A percentile compares a stretch with the other conserved stretches of the same genome.
Evolutionary conservation across 2,329 filamentous ascomycete genomes (phyloP).

Genomic region (Cladosporium sp.): DNA sequence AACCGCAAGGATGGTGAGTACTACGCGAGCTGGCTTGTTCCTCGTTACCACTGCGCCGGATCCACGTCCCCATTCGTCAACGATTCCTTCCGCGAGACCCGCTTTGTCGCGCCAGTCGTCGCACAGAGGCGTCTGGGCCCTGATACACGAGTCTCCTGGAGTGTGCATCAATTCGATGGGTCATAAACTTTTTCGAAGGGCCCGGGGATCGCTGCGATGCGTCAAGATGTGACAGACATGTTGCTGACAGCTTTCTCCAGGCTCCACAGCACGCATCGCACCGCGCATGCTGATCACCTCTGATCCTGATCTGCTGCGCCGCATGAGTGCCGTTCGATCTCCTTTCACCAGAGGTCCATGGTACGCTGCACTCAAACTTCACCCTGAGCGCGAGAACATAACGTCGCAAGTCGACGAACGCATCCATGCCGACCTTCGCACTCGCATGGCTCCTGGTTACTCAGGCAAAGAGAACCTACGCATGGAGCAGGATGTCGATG

Average conservation of each 20-base stretch:
- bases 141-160: neutral
- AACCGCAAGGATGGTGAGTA: slow-evolving; percentile 36
- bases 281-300: slow-evolving; percentile 35
- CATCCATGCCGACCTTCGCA: slow-evolving; percentile 35
- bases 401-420: slow-evolving; percentile 36
- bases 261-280: slow-evolving; percentile 36
- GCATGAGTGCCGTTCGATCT: slow-evolving; percentile 37
- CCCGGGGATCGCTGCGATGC: neutral
- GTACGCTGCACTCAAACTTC: slow-evolving; percentile 36
- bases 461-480: slow-evolving; percentile 37
- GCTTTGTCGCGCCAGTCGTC: neutral
- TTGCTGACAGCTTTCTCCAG: slow-evolving; percentile 21
- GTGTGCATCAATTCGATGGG: neutral
- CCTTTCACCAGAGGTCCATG: slow-evolving; percentile 33
- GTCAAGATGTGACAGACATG: neutral
- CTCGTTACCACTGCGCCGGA: slow-evolving; percentile 10
- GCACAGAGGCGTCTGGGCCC: neutral
- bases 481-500: slow-evolving; percentile 36
- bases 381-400: slow-evolving; percentile 39
- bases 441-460: slow-evolving; percentile 36
- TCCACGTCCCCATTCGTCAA: neutral
- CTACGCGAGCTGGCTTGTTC: slow-evolving; percentile 8
- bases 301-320: slow-evolving; percentile 34
- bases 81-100: neutral
- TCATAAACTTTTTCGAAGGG: neutral